A percentile compares a stretch with the other conserved stretches of the same genome.
phyloP scores from a whole-genome alignment of 23 red algal species.

The Pyropia yezoensis region DNA sequence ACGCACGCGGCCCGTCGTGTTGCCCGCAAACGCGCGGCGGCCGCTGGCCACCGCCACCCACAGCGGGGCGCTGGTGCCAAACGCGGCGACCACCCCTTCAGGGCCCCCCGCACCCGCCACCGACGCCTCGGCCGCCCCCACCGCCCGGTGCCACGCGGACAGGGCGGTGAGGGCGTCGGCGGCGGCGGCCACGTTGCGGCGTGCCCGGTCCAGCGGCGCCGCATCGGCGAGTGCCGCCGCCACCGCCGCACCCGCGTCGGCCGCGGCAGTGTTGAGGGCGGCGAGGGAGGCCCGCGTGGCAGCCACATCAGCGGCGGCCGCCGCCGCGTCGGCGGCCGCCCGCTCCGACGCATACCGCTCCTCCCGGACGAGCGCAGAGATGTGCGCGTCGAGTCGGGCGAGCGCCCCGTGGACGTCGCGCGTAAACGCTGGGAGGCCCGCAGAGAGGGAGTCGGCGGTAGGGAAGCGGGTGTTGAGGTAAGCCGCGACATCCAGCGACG shows the following conservation, averaged over 20 bases:
- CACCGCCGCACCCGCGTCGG: slow-evolving; percentile 9
- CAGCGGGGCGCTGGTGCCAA: slow-evolving; percentile 5
- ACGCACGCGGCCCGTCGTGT: too few species aligned
- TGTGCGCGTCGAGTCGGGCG: slow-evolving; percentile 20
- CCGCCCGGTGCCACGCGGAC: slow-evolving; percentile 17
- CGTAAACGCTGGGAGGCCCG: slow-evolving; percentile 16
- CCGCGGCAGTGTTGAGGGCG: slow-evolving; percentile 15
- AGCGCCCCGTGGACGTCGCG: slow-evolving; percentile 21
- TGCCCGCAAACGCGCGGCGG: too few species aligned
- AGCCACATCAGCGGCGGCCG: slow-evolving; percentile 11
- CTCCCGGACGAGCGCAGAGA: slow-evolving; percentile 25
- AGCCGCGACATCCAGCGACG: slow-evolving; percentile 31
- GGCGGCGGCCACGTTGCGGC: slow-evolving; percentile 20
- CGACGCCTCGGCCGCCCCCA: slow-evolving; percentile 19
- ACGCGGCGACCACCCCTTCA: slow-evolving; percentile 14
- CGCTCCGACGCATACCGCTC: slow-evolving; percentile 20
- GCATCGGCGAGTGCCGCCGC: slow-evolving; percentile 22
- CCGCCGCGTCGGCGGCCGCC: slow-evolving; percentile 4
- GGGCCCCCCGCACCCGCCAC: slow-evolving; percentile 4
- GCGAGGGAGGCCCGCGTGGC: slow-evolving; percentile 3
- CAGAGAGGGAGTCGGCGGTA: slow-evolving; percentile 13
- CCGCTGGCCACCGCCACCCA: slow-evolving; percentile 8
- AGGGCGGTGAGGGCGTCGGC: slow-evolving; percentile 26
- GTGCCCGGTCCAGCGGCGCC: slow-evolving; percentile 18
- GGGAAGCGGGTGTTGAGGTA: slow-evolving; percentile 53